Evolutionary conservation across 2,329 filamentous ascomycete genomes (phyloP), one percentile per base, ranked within the genome.

Genomic region (Diaporthe eres): DNA sequence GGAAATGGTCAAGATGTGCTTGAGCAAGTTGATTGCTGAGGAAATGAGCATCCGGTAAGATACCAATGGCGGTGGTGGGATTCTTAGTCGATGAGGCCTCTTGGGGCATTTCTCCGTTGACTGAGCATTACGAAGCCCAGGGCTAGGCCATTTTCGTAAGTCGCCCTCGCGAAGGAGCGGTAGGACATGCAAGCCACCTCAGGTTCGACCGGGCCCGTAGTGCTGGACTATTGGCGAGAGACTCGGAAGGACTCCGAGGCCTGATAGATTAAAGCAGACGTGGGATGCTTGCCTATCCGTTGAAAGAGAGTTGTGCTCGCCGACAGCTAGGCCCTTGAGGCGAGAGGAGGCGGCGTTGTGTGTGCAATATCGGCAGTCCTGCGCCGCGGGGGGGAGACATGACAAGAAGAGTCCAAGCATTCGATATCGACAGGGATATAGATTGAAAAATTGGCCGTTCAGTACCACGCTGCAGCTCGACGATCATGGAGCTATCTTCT

Each of bases 391-490:
- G 39, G 31, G 34, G 9, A n/a, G 34, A 37, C 42, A 65, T 74
- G 57, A 74, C 70, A 3, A 42, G 55, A 51, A 67, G 39, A 70
- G 65, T 42, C 60, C 68, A 58, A 72, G 74, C 71, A 49, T 57
- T 72, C 65, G 65, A 51, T 68, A 72, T 75, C 44, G 75, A 76
- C 75, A 74, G 75, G 75, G 75, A 75, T 76, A 72, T 75, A 75
- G 47, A 76, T 76, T 76, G 75, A 75, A 76, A 61, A 68, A 75
- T 76, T 76, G 72, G 74, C 70, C 71, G 68, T 68, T 51, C 51
- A 51, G 61, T 37, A 74, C 63, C 67, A 72, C 68, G 39, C 67
- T 68, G 51, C 72, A 68, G 55, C 70, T 51, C 70, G 55, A 72
- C 70, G 49, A 70, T 70, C 65, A 28, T 42, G 55, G 70, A 51